phyloP scores from a whole-genome alignment of 352 stramenopile species.

The Blastocystis sp. region DNA sequence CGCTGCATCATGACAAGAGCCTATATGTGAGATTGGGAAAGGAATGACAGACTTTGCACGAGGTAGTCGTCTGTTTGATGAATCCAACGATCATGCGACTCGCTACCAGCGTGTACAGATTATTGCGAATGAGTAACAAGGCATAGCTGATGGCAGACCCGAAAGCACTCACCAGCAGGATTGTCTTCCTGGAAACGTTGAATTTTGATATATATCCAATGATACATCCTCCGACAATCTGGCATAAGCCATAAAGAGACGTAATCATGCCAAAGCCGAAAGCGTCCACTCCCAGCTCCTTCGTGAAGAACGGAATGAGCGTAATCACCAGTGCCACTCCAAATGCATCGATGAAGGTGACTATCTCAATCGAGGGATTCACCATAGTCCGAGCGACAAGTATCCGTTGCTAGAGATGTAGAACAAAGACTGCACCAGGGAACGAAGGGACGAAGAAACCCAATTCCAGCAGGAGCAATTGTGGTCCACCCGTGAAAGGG shows the following conservation, averaged over 20 bases:
- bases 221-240: constrained; percentile 51
- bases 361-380: constrained; percentile 28
- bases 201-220: constrained; percentile 37
- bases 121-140: constrained; percentile 44
- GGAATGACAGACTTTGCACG: constrained; percentile 28
- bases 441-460: no score
- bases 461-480: no score
- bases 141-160: constrained; percentile 46
- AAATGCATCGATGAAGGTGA: constrained; percentile 53
- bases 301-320: constrained; percentile 68
- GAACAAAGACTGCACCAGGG: no score
- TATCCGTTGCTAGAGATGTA: no score
- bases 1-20: constrained; percentile 53
- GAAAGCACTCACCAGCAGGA: constrained; percentile 49
- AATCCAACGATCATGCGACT: constrained; percentile 56
- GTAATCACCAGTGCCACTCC: constrained; percentile 62
- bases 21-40: neutral
- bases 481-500: no score
- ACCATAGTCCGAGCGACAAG: neutral
- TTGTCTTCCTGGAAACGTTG: constrained; percentile 42
- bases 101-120: constrained; percentile 4
- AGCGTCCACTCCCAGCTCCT: constrained; percentile 48
- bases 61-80: constrained; percentile 64
- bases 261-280: constrained; percentile 64
- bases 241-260: constrained; percentile 58